Conservation (phyloP, 192 early-diverging fungal genomes). For the Spinellus fusiger region DNA sequence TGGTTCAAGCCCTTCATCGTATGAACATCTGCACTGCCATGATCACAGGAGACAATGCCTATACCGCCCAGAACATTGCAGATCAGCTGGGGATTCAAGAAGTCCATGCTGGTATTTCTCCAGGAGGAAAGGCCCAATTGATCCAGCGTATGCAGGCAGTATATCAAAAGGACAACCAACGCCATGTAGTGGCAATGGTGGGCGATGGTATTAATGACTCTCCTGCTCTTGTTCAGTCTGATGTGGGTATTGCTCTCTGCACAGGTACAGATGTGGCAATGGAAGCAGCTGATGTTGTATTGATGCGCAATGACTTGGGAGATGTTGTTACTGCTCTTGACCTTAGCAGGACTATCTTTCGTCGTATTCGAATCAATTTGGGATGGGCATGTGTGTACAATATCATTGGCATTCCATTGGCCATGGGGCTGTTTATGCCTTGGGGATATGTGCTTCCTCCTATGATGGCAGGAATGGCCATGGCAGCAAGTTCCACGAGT, state of each 20-base stretch:
- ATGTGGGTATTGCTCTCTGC: conserved; percentile 85
- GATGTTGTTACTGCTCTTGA: conserved; percentile 86
- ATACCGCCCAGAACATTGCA: conserved; percentile 81
- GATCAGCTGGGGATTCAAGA: conserved; percentile 74
- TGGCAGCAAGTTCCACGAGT: conserved; percentile 87
- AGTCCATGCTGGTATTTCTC: conserved; percentile 86
- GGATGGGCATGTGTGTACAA: conserved; percentile 91
- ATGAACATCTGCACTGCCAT: conserved; percentile 81
- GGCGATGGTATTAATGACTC: conserved; percentile 98
- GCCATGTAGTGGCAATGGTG: conserved; percentile 74
- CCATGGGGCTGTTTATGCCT: conserved; percentile 88
- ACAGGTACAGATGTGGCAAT: conserved; percentile 94
- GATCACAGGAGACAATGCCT: conserved; percentile 90
- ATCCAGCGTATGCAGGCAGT: conserved; percentile 34
- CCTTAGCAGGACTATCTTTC: conserved; percentile 78
- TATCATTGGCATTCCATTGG: conserved; percentile 81
- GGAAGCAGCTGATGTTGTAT: conserved; percentile 87
- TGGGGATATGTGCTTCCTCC: conserved; percentile 82
- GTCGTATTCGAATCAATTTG: conserved; percentile 81
- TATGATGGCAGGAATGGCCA: conserved; percentile 89
- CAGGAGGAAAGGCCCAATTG: conserved; percentile 81
- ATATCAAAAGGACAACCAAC: too few species aligned
- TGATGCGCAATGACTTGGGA: conserved; percentile 82
- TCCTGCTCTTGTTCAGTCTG: conserved; percentile 76
- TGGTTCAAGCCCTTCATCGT: conserved; percentile 61